phyloP scores from a whole-genome alignment of 1,284 basidiomycete species.

The Pterulicium gracile region DNA sequence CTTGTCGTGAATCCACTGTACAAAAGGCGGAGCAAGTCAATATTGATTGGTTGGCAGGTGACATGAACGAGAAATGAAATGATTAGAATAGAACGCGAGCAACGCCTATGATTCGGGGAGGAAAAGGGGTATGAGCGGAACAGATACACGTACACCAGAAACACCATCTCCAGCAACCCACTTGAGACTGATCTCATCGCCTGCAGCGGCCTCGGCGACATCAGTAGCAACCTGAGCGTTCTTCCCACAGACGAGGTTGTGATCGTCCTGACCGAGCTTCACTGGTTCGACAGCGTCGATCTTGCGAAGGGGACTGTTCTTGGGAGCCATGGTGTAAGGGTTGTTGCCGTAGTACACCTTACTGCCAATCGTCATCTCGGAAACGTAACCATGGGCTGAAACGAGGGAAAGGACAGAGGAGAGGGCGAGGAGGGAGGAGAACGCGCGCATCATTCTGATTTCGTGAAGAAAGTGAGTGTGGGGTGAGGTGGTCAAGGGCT shows the following conservation, averaged over 20 bases:
- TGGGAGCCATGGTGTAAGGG: constrained; percentile 22
- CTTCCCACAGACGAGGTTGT: constrained; percentile 38
- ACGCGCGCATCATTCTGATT: neutral
- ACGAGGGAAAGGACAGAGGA: constrained; percentile 12
- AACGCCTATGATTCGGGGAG: too few species aligned
- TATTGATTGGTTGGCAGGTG: neutral
- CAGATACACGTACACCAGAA: too few species aligned
- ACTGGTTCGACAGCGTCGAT: constrained; percentile 35
- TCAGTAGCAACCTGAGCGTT: constrained; percentile 32
- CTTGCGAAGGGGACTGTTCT: constrained; percentile 36
- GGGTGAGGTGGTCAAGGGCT: too few species aligned
- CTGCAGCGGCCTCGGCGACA: constrained; percentile 38
- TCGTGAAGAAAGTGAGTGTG: too few species aligned
- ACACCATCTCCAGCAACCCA: constrained; percentile 32
- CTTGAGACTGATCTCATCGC: constrained; percentile 32
- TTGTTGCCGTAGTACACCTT: constrained; percentile 32
- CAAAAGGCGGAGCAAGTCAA: constrained; percentile 5
- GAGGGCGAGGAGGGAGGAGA: neutral
- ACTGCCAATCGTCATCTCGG: constrained; percentile 32
- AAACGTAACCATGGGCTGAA: constrained; percentile 33
- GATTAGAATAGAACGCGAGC: too few species aligned
- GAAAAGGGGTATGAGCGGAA: too few species aligned
- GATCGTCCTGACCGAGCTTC: constrained; percentile 32
- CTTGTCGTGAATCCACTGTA: constrained; percentile 42
- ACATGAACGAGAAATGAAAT: too few species aligned